A percentile compares a stretch with the other conserved stretches of the same genome.
phyloP scores from a whole-genome alignment of 495 filamentous ascomycete genomes.

The Chaetomium tenue region DNA sequence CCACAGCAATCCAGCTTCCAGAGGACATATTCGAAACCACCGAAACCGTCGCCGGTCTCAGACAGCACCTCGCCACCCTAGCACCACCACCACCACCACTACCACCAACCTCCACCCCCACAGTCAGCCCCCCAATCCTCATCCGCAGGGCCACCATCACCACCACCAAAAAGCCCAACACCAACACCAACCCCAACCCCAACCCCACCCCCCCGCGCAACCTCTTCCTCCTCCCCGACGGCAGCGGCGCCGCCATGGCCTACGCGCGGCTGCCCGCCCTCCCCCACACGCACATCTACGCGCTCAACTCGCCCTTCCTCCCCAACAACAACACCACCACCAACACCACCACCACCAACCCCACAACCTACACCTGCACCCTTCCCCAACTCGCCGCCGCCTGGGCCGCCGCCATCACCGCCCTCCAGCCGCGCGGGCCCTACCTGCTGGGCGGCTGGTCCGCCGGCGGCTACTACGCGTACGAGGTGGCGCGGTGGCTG shows the following conservation, averaged over 20 bases:
- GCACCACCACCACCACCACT: neutral
- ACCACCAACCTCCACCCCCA: neutral
- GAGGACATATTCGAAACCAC: neutral
- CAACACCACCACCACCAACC: no score
- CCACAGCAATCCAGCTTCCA: neutral
- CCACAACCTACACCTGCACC: neutral
- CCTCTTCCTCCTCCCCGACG: slow-evolving; percentile 4
- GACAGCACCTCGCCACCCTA: neutral
- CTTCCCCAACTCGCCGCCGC: neutral
- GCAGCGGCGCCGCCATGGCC: neutral
- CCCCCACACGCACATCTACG: neutral
- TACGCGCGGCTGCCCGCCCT: neutral
- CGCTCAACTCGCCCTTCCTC: neutral
- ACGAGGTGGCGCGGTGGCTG: neutral
- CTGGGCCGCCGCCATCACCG: neutral
- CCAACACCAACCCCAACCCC: no score
- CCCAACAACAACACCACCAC: no score
- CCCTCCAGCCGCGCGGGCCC: neutral
- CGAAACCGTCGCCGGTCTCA: neutral
- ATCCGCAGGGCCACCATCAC: neutral
- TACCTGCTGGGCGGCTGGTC: neutral
- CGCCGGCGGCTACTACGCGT: neutral
- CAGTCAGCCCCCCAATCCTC: neutral
- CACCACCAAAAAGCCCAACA: neutral
- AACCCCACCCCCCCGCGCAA: neutral